phyloP scores from a whole-genome alignment of 192 early-diverging fungal species.

The Mortierella claussenii region DNA sequence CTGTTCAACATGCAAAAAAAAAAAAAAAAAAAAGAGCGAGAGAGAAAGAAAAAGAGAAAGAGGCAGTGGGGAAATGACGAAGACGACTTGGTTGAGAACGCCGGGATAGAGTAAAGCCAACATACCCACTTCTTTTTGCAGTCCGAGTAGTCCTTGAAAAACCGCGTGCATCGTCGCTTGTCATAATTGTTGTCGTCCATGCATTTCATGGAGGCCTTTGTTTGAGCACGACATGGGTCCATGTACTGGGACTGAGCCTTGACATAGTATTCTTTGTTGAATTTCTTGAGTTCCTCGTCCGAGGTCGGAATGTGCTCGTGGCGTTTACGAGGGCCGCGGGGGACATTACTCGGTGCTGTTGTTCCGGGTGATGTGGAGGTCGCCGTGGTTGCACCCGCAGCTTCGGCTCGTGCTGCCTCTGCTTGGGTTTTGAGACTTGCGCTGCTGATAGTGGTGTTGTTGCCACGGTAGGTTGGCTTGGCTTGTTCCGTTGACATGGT shows the following conservation, averaged over 20 bases:
- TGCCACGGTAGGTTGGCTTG: background rate
- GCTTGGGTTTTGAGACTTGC: background rate
- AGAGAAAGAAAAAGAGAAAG: background rate
- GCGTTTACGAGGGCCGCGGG: constrained; percentile 8
- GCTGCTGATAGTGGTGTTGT: constrained; percentile 14
- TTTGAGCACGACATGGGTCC: constrained; percentile 62
- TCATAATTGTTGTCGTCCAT: constrained; percentile 65
- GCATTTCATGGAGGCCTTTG: constrained; percentile 62
- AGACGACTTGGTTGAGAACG: too few relatives aligned
- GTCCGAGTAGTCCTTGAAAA: constrained; percentile 63
- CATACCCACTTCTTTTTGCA: constrained; percentile 72
- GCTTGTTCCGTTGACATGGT: constrained; percentile 9
- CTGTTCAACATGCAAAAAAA: too few relatives aligned
- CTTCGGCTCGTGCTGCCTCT: too few relatives aligned
- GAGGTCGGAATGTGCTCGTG: constrained; percentile 46
- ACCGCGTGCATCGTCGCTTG: constrained; percentile 58
- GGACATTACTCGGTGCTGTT: background rate
- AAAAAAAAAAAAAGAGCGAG: background rate
- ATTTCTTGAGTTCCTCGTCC: constrained; percentile 48
- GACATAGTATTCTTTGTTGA: constrained; percentile 55
- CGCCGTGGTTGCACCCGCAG: too few relatives aligned
- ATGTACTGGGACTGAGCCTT: constrained; percentile 65
- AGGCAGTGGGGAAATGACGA: too few relatives aligned
- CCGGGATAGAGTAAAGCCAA: too few relatives aligned
- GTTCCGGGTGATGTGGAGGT: too few relatives aligned